Evolutionary conservation across 164 flowering plant species (phyloP).

Genomic region (Buxus sempervirens): DNA sequence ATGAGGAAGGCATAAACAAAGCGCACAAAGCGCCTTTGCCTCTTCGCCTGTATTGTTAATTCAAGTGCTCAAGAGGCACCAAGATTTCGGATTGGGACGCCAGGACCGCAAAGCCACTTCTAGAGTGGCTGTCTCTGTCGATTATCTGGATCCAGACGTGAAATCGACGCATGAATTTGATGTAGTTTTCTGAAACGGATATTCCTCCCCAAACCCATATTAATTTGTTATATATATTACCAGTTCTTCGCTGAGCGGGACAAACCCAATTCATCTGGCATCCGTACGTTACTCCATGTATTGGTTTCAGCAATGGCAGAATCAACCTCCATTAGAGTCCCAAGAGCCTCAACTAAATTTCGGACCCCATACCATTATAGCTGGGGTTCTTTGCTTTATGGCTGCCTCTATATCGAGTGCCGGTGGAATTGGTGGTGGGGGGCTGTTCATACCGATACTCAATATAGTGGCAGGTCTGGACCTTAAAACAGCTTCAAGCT

Average conservation of each 20-base stretch:
- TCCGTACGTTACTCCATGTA: too few relatives aligned
- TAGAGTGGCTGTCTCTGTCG: too few relatives aligned
- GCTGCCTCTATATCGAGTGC: constrained; percentile 73
- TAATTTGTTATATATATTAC: background rate
- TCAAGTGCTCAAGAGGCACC: too few relatives aligned
- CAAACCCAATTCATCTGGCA: background rate
- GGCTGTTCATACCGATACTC: constrained; percentile 58
- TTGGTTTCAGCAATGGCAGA: background rate
- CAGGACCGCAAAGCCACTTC: too few relatives aligned
- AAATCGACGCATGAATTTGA: too few relatives aligned
- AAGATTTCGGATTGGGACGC: too few relatives aligned
- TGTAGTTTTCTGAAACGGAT: background rate
- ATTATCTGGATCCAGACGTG: too few relatives aligned
- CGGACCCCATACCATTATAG: background rate
- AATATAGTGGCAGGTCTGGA: constrained; percentile 57
- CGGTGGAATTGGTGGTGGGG: constrained; percentile 82
- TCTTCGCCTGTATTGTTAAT: too few relatives aligned
- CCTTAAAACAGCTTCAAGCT: constrained; percentile 56
- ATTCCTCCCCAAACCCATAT: background rate
- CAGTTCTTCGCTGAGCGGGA: too few relatives aligned
- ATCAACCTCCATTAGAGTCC: background rate
- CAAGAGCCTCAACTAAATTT: background rate
- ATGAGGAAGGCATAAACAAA: too few relatives aligned
- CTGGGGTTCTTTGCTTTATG: constrained; percentile 44
- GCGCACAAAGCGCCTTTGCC: too few relatives aligned